Evolutionary conservation across 371 early-diverging fungal genomes (phyloP).

Genomic region (Dinochytrium kinnereticum): DNA sequence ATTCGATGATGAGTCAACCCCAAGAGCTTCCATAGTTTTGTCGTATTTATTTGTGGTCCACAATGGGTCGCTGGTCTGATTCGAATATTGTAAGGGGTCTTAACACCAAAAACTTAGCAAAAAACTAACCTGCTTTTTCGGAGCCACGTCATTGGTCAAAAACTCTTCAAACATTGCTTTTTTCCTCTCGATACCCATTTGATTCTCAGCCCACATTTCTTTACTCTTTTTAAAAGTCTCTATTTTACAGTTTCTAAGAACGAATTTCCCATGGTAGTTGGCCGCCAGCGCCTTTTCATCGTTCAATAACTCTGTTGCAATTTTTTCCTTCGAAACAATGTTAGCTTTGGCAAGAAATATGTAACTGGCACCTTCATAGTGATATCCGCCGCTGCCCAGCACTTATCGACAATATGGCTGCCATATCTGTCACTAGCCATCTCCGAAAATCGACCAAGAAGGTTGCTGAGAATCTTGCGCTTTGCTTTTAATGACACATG

Average conservation of each 20-base stretch:
- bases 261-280: slow-evolving; percentile 74
- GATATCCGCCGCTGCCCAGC: slow-evolving; percentile 79
- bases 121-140: slow-evolving; percentile 29
- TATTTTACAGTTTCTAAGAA: slow-evolving; percentile 78
- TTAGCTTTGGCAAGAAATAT: not conserved
- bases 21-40: slow-evolving; percentile 57
- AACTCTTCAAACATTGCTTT: slow-evolving; percentile 78
- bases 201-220: slow-evolving; percentile 75
- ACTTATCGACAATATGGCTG: slow-evolving; percentile 77
- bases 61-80: slow-evolving; percentile 29
- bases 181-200: slow-evolving; percentile 72
- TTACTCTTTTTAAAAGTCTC: slow-evolving; percentile 75
- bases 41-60: slow-evolving; percentile 39
- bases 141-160: too few relatives aligned
- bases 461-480: slow-evolving; percentile 66
- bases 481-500: slow-evolving; percentile 65
- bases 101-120: too few relatives aligned
- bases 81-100: too few relatives aligned
- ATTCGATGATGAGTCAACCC: slow-evolving; percentile 36
- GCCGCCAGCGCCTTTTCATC: slow-evolving; percentile 61
- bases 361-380: slow-evolving; percentile 56
- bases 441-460: slow-evolving; percentile 61
- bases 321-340: slow-evolving; percentile 53
- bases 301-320: slow-evolving; percentile 70
- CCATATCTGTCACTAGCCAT: slow-evolving; percentile 79